Evolutionary conservation across 2,329 filamentous ascomycete species (phyloP).

Genomic region (Botryotinia narcissicola): DNA sequence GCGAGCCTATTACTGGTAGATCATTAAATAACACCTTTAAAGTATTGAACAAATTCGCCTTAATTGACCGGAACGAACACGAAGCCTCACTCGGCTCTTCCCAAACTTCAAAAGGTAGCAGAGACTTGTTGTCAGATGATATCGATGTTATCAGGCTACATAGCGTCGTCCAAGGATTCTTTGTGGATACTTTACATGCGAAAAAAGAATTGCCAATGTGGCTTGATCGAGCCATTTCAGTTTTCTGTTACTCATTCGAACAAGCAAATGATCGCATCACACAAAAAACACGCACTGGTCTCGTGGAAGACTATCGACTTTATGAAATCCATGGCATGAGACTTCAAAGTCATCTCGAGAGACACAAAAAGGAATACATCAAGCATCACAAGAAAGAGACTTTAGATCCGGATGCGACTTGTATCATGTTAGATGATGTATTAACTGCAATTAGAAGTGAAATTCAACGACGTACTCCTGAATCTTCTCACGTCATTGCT

Average conservation of each 20-base stretch:
- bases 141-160: slow-evolving; percentile 52
- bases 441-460: slow-evolving; percentile 43
- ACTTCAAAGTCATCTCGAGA: slow-evolving; percentile 45
- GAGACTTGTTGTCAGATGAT: slow-evolving; percentile 45
- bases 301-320: slow-evolving; percentile 53
- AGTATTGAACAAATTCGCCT: slow-evolving; percentile 51
- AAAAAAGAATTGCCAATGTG: slow-evolving; percentile 46
- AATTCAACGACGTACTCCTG: slow-evolving; percentile 46
- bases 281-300: slow-evolving; percentile 43
- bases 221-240: slow-evolving; percentile 47
- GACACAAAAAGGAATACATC: slow-evolving; percentile 40
- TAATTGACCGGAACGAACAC: slow-evolving; percentile 51
- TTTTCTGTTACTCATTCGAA: slow-evolving; percentile 52
- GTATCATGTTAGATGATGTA: slow-evolving; percentile 40
- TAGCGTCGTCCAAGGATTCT: slow-evolving; percentile 53
- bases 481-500: slow-evolving; percentile 42
- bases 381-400: slow-evolving; percentile 22
- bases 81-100: slow-evolving; percentile 29
- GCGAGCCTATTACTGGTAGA: slow-evolving; percentile 37
- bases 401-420: slow-evolving; percentile 33
- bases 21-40: slow-evolving; percentile 48
- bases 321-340: slow-evolving; percentile 52
- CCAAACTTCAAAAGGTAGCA: slow-evolving; percentile 41
- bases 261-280: slow-evolving; percentile 46
- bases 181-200: slow-evolving; percentile 46